Conservation (phyloP, 495 filamentous ascomycete species). For the Tetracladium marchalianum region DNA sequence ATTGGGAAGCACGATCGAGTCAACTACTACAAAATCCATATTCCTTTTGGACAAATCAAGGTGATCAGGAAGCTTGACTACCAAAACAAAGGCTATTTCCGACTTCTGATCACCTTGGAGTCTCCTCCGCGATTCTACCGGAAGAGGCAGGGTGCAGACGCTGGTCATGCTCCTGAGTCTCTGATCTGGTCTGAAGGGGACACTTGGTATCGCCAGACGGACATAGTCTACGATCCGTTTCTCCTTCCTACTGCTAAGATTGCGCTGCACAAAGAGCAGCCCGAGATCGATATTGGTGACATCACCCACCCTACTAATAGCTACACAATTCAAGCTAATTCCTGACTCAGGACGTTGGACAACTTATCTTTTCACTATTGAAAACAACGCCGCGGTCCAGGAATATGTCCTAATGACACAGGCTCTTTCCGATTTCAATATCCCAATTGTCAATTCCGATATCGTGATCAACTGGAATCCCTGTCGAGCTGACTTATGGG, state of each 20-base stretch:
- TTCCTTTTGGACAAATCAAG: slow-evolving; percentile 56
- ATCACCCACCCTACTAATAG: not conserved
- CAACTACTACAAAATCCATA: slow-evolving; percentile 35
- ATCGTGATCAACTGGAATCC: not conserved
- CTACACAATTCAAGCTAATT: slow-evolving; percentile 23
- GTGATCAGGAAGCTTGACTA: slow-evolving; percentile 37
- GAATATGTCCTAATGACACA: slow-evolving; percentile 8
- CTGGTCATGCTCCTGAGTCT: slow-evolving; percentile 32
- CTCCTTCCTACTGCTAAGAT: slow-evolving; percentile 32
- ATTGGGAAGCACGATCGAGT: slow-evolving; percentile 16
- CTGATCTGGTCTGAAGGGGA: slow-evolving; percentile 55
- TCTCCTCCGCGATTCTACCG: slow-evolving; percentile 55
- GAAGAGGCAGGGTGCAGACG: slow-evolving; percentile 31
- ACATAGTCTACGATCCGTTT: slow-evolving; percentile 44
- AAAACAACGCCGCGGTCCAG: slow-evolving; percentile 6
- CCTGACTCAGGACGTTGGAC: slow-evolving; percentile 52
- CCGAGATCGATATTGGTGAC: slow-evolving; percentile 65
- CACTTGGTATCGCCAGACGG: slow-evolving; percentile 67
- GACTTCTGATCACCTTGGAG: slow-evolving; percentile 49
- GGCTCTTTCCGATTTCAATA: slow-evolving; percentile 66
- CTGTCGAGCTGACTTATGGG: slow-evolving; percentile 9
- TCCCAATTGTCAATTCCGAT: slow-evolving; percentile 29
- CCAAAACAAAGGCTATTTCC: slow-evolving; percentile 21
- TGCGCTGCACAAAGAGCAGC: slow-evolving; percentile 42
- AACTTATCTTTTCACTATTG: slow-evolving; percentile 49